Evolutionary conservation across 2,329 filamentous ascomycete genomes (phyloP).

Genomic region (Colletotrichum sp.): DNA sequence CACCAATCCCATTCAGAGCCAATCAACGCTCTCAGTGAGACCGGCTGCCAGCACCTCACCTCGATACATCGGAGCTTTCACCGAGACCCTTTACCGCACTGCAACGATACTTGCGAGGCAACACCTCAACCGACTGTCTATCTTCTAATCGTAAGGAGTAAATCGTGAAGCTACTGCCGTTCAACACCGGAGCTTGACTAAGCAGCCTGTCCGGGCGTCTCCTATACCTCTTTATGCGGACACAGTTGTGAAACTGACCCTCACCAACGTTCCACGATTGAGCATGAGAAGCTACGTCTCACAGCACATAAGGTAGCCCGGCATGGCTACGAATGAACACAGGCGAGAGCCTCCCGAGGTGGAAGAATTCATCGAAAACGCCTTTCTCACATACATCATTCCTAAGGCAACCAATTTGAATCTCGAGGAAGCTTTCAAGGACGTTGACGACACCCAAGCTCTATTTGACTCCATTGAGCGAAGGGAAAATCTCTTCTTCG

Average conservation of each 20-base stretch:
- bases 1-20: not conserved
- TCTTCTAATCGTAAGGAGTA: not conserved
- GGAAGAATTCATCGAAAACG: constrained; percentile 59
- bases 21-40: not conserved
- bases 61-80: not conserved
- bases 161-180: not conserved
- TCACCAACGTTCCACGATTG: not conserved
- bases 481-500: constrained; percentile 73
- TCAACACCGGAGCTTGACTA: not conserved
- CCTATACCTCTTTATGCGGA: not conserved
- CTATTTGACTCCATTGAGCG: constrained; percentile 64
- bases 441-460: constrained; percentile 46
- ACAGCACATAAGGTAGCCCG: constrained; percentile 17
- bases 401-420: constrained; percentile 61
- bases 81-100: not conserved
- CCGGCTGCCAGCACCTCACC: not conserved
- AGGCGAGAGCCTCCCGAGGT: constrained; percentile 25
- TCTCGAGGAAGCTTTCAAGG: constrained; percentile 56
- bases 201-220: not conserved
- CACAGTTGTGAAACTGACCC: constrained; percentile 2
- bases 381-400: constrained; percentile 65
- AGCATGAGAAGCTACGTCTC: constrained; percentile 3
- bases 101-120: not conserved
- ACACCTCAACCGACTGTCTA: not conserved
- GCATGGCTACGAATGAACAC: constrained; percentile 23